Conservation (phyloP, 2,329 filamentous ascomycete genomes). For the Fusarium sp. region DNA sequence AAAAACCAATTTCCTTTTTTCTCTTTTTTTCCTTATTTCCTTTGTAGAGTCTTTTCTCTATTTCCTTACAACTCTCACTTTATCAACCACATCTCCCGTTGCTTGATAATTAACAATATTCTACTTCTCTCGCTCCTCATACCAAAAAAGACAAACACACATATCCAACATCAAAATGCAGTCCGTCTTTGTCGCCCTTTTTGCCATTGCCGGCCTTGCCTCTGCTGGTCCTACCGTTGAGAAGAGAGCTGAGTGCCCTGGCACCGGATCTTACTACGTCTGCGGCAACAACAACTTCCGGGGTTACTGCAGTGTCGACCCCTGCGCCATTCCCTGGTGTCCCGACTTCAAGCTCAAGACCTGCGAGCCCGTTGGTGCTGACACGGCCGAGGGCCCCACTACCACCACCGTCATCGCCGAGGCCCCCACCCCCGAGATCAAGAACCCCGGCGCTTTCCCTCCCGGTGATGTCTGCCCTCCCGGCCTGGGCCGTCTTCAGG, state of each 20-base stretch:
- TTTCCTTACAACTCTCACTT: constrained; percentile 34
- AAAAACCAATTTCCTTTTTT: neutral
- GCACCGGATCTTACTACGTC: constrained; percentile 22
- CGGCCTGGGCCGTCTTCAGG: constrained; percentile 5
- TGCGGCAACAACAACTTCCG: constrained; percentile 26
- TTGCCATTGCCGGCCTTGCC: constrained; percentile 19
- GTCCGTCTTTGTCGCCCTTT: constrained; percentile 25
- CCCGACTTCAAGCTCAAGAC: constrained; percentile 17
- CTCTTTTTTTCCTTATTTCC: constrained; percentile 18
- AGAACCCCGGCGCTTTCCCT: neutral
- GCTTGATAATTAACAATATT: neutral
- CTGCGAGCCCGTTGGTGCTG: constrained; percentile 17
- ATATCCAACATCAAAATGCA: constrained; percentile 25
- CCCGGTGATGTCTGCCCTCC: constrained; percentile 13
- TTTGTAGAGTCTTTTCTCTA: constrained; percentile 24
- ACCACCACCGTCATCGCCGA: neutral
- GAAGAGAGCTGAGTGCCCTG: constrained; percentile 21
- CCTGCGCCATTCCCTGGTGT: constrained; percentile 24
- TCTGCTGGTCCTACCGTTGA: constrained; percentile 12
- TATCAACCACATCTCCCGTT: constrained; percentile 17
- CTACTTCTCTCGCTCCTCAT: neutral
- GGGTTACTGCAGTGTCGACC: constrained; percentile 20
- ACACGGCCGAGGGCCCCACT: neutral
- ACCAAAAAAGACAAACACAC: neutral
- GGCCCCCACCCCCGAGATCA: neutral